A percentile compares a stretch with the other conserved stretches of the same genome.
These are phyloP conservation scores for Hypoxylon fragiforme DNA, from an alignment of 495 filamentous ascomycete genomes.

Conservation along the genomic window DNA sequence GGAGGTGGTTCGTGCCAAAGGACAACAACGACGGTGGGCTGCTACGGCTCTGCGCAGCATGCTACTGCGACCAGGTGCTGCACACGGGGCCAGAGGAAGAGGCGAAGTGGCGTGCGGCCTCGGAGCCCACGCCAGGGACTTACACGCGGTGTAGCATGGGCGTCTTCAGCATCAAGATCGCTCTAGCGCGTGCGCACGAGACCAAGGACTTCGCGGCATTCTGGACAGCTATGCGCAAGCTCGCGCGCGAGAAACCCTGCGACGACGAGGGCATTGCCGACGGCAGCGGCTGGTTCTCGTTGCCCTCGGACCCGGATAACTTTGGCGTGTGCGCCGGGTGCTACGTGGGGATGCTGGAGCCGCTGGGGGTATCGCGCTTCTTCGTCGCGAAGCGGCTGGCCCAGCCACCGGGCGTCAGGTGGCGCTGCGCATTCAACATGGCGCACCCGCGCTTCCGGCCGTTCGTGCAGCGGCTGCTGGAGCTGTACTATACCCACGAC, in stretches of 20 bases:
- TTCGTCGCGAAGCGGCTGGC: conserved; percentile 23
- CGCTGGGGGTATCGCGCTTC: conserved; percentile 35
- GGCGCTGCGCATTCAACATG: conserved; percentile 28
- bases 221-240: conserved; percentile 34
- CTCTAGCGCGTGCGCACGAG: conserved; percentile 37
- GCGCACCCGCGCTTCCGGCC: conserved; percentile 16
- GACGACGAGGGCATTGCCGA: conserved; percentile 40
- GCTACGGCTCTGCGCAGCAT: conserved; percentile 41
- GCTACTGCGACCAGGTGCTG: conserved; percentile 42
- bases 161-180: conserved; percentile 32
- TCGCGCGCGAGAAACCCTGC: conserved; percentile 32
- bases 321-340: conserved; percentile 45
- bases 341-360: conserved; percentile 35
- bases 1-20: conserved; percentile 43
- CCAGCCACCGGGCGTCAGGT: conserved; percentile 17
- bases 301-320: conserved; percentile 32
- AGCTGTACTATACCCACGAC: conserved; percentile 22
- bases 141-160: conserved; percentile 32
- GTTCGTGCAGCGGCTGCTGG: conserved; percentile 25
- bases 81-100: conserved; percentile 40
- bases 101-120: conserved; percentile 21
- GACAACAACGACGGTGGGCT: conserved; percentile 27
- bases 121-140: conserved; percentile 10
- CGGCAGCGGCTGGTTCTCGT: conserved; percentile 40
- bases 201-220: conserved; percentile 33